phyloP scores from a whole-genome alignment of 2,329 filamentous ascomycete species.

The Aspergillus latus region DNA sequence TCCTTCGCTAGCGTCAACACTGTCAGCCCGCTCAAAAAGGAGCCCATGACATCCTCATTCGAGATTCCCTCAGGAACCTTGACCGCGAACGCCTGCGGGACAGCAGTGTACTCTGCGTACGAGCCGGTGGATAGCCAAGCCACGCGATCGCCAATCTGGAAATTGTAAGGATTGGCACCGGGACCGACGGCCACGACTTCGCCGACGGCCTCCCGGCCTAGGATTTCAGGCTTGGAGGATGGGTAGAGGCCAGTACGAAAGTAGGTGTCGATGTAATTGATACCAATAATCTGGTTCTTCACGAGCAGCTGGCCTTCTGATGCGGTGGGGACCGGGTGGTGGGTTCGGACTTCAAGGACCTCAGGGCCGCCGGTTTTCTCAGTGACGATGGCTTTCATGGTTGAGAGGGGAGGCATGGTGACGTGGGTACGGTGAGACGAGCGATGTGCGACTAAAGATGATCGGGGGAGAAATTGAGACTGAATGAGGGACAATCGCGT shows the following conservation, averaged over 20 bases:
- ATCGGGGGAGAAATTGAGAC: constrained; percentile 2
- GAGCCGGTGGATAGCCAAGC: constrained; percentile 62
- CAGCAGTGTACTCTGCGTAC: constrained; percentile 62
- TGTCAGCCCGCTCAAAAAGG: constrained; percentile 78
- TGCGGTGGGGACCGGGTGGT: constrained; percentile 68
- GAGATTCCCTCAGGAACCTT: constrained; percentile 64
- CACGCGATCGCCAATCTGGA: constrained; percentile 68
- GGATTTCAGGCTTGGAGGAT: constrained; percentile 67
- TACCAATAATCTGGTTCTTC: constrained; percentile 74
- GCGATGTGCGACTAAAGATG: constrained; percentile 5
- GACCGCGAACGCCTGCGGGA: constrained; percentile 55
- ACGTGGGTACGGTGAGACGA: constrained; percentile 32
- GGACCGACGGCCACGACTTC: constrained; percentile 63
- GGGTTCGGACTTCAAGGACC: constrained; percentile 68
- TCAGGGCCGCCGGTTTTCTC: constrained; percentile 71
- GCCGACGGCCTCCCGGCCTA: constrained; percentile 78
- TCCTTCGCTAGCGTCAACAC: constrained; percentile 77
- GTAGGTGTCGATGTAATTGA: constrained; percentile 92
- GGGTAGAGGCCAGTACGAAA: constrained; percentile 84
- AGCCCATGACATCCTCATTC: constrained; percentile 65
- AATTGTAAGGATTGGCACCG: constrained; percentile 50
- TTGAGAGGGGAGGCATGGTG: constrained; percentile 49
- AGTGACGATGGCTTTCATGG: constrained; percentile 72
- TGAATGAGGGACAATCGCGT: constrained; percentile 11
- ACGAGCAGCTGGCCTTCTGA: constrained; percentile 73